Conservation (phyloP, 2,329 filamentous ascomycete genomes). For the Trichophyton benhamiae region DNA sequence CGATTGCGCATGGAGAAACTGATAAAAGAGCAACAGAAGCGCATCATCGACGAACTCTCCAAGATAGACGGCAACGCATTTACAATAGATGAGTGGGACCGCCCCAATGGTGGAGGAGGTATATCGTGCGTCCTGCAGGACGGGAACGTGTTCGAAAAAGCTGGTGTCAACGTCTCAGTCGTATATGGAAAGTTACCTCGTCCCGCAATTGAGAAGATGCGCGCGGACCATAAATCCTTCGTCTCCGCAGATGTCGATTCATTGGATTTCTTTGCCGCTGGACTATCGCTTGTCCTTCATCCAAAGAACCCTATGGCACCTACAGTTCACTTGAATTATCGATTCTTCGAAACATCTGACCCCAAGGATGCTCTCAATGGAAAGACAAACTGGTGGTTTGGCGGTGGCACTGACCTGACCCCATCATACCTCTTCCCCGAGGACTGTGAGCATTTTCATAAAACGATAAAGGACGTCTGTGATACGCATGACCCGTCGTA, state of each 20-base stretch:
- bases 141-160: constrained; percentile 95
- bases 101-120: constrained; percentile 80
- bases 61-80: constrained; percentile 74
- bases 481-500: constrained; percentile 87
- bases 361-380: constrained; percentile 57
- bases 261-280: constrained; percentile 89
- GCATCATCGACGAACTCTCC: constrained; percentile 74
- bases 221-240: constrained; percentile 84
- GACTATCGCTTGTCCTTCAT: constrained; percentile 84
- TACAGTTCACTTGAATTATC: constrained; percentile 95
- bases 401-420: constrained; percentile 86
- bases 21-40: constrained; percentile 82
- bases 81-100: constrained; percentile 71
- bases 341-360: constrained; percentile 93
- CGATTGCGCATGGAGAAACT: constrained; percentile 94
- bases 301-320: constrained; percentile 93
- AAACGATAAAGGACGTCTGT: constrained; percentile 80
- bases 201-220: constrained; percentile 83
- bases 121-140: constrained; percentile 92
- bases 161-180: constrained; percentile 85
- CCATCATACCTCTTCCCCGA: constrained; percentile 93
- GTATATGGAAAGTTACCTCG: constrained; percentile 87
- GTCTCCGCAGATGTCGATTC: constrained; percentile 62
- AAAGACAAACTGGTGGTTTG: constrained; percentile 87
- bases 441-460: constrained; percentile 93